phyloP scores from a whole-genome alignment of 345 rosid genomes.

The Adansonia digitata region DNA sequence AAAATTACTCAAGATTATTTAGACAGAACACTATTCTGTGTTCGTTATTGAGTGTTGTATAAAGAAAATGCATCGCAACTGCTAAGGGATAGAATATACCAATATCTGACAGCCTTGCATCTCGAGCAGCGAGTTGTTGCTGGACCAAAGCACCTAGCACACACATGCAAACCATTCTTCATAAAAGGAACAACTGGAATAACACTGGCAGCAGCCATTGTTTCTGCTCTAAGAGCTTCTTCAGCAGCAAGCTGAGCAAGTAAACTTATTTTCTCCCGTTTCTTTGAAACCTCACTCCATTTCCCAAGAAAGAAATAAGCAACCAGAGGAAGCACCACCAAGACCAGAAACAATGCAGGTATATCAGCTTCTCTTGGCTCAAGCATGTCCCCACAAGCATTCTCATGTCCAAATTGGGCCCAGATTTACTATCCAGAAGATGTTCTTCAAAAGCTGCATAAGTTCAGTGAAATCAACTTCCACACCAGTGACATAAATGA shows the following conservation, averaged over 20 bases:
- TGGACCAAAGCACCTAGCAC: constrained; percentile 69
- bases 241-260: constrained; percentile 76
- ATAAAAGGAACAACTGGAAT: constrained; percentile 37
- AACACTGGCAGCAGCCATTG: constrained; percentile 35
- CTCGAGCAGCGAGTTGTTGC: constrained; percentile 83
- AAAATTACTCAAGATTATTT: not conserved
- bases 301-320: constrained; percentile 70
- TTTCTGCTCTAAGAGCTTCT: constrained; percentile 64
- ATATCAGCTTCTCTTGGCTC: constrained; percentile 90
- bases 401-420: constrained; percentile 59
- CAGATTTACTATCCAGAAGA: constrained; percentile 19
- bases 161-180: constrained; percentile 44
- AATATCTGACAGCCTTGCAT: constrained; percentile 83
- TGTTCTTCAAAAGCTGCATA: constrained; percentile 29
- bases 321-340: constrained; percentile 82
- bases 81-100: constrained; percentile 37
- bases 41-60: not conserved
- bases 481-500: constrained; percentile 3
- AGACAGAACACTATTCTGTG: not conserved
- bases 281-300: constrained; percentile 74
- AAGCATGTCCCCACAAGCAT: constrained; percentile 77
- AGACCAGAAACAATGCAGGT: constrained; percentile 65
- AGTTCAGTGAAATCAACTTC: constrained; percentile 21
- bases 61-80: not conserved
- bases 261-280: constrained; percentile 50